These are phyloP conservation scores for Coniosporium tulheliwenetii DNA, from an alignment of 2,329 filamentous ascomycete genomes.

Conservation along the genomic window DNA sequence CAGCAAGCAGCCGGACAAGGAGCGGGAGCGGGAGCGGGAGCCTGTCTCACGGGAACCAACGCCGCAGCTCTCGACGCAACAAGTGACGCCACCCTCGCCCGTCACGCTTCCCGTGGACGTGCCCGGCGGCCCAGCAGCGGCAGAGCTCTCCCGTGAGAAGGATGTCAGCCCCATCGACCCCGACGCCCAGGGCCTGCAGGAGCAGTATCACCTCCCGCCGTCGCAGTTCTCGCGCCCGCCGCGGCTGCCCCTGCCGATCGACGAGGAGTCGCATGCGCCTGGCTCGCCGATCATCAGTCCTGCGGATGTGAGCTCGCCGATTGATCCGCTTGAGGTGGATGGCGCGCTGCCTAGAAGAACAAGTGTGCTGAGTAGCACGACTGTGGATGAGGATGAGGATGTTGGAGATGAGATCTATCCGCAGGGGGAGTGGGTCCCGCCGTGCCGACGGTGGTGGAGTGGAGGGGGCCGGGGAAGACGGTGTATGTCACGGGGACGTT, in stretches of 20 bases:
- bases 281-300: constrained; percentile 78
- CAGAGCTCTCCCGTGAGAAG: background rate
- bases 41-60: no score
- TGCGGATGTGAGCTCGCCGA: constrained; percentile 41
- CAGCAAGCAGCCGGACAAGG: no score
- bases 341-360: constrained; percentile 38
- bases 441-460: constrained; percentile 74
- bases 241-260: constrained; percentile 80
- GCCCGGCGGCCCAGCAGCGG: background rate
- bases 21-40: no score
- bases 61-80: no score
- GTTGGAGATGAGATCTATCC: constrained; percentile 46
- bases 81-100: background rate
- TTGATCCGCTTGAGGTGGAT: constrained; percentile 27
- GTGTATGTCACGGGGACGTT: constrained; percentile 96
- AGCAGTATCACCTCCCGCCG: constrained; percentile 19
- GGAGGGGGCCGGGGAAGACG: constrained; percentile 69
- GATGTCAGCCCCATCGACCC: constrained; percentile 6
- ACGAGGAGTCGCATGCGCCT: constrained; percentile 77
- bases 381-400: constrained; percentile 55
- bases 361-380: constrained; percentile 38
- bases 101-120: constrained; percentile 3
- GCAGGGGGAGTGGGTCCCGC: constrained; percentile 60
- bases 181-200: constrained; percentile 7
- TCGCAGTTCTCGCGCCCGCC: constrained; percentile 53